Base-by-base conservation (phyloP, 2,329 filamentous ascomycete genomes). In the Calonectria multiphialidica region DNA sequence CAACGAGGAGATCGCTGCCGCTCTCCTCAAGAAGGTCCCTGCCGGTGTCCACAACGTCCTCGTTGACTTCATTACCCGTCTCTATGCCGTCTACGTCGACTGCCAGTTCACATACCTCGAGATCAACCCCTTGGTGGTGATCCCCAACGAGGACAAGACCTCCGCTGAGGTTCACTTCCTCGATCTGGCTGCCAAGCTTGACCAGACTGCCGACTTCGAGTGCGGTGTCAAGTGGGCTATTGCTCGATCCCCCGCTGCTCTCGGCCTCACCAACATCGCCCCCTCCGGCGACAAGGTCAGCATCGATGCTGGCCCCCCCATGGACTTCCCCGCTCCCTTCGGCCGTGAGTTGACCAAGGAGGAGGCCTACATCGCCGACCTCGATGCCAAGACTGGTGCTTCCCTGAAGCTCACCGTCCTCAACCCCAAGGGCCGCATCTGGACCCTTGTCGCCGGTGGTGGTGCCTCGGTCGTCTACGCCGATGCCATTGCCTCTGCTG, bases 101-200 rank as follows among this genome's bases (percentile, higher is more conserved):
- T 98, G 95, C 92, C 97, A 99, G 88, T 99, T 99, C 92, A 98
- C 97, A 83, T 99, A 99, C 90, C 95, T 99, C 80, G 97, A 99
- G 88, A 99, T 99, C 90, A 99, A 99, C 92, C 97, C 97, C 80
- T 90, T 99, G 77, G 97, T 99, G 74, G 97, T 98, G 84, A 96
- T 99, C 81, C 97, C 97, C 85, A 98, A 98, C 86, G 93, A 91
- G 78, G 93, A 96, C 81, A 94, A 91, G 83, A 98, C 96, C 79
- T 98, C 95, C 71, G 97, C 97, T 70, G 93, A 95, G 49, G 97
- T 99, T 67, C 92, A 98, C 91, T 99, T 99, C 93, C 92, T 99
- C 80, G 97, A 99, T 89, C 90, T 99, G 84, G 97, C 97, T 81
- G 97, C 97, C 84, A 99, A 99, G 92, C 90, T 99, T 76, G 97